Conservation (phyloP, 495 filamentous ascomycete species). For the Parathielavia hyrcaniae region DNA sequence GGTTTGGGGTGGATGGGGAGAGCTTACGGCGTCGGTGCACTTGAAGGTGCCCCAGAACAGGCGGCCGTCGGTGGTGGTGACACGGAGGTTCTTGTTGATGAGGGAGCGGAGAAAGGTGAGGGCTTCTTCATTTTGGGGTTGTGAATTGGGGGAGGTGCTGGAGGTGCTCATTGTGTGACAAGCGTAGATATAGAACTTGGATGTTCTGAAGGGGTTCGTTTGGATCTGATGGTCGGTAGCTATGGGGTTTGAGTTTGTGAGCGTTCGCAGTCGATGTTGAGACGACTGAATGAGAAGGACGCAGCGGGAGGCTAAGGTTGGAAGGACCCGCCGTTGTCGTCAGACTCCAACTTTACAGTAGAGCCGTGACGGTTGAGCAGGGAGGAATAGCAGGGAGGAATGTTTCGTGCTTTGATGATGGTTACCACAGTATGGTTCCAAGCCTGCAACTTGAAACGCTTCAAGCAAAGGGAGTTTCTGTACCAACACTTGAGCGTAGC, state of each 20-base stretch:
- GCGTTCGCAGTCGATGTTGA: too few relatives aligned
- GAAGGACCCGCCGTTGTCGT: too few relatives aligned
- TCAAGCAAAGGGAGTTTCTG: too few relatives aligned
- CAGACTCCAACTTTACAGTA: too few relatives aligned
- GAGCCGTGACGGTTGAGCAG: too few relatives aligned
- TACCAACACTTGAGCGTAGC: too few relatives aligned
- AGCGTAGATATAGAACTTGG: not conserved
- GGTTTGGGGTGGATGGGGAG: not conserved
- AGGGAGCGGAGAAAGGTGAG: conserved; percentile 45
- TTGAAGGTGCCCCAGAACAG: conserved; percentile 89
- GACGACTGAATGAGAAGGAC: too few relatives aligned
- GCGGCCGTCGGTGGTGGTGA: conserved; percentile 75
- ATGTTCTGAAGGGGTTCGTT: not conserved
- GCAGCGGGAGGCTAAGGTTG: too few relatives aligned
- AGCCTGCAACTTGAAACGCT: too few relatives aligned
- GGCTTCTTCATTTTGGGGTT: conserved; percentile 24
- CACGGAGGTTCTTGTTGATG: conserved; percentile 63
- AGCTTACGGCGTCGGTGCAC: conserved; percentile 80
- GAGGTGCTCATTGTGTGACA: conserved; percentile 8
- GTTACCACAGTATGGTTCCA: too few relatives aligned
- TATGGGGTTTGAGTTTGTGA: not conserved
- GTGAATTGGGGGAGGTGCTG: not conserved
- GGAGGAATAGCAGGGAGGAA: too few relatives aligned
- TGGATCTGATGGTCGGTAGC: not conserved
- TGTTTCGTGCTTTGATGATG: too few relatives aligned